Evolutionary conservation across 805 yeast species (phyloP), one percentile per base, ranked within the genome.

Genomic region (Yarrowia sp.): DNA sequence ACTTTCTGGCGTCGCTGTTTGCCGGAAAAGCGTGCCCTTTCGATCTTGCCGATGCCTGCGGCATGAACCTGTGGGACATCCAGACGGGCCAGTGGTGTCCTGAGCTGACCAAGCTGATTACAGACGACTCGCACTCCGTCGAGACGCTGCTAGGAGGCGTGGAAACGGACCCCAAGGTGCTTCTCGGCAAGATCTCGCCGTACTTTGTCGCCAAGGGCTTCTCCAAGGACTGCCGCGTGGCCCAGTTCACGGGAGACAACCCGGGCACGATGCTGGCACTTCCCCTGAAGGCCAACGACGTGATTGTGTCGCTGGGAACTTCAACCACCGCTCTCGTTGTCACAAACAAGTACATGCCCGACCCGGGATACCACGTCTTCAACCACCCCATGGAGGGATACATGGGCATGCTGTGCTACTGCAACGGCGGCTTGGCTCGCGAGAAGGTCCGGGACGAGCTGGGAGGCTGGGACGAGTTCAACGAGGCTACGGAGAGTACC

Each of bases 351-450:
- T 91, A 85, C 70, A 79, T 78, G 18, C 91, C 97, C 1, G 86
- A 92, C 1, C 83, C 90, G 6, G 87, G 86, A 67, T 91, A 90
- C 71, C 97, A 91, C 70, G 73, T 90, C 66, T 91, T 91, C 76
- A 83, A 83, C 65, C 97, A 92, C 71, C 97, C 97, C 8, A 87
- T 96, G 0, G 81, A 88, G 65, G 81, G 82, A 0, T 91, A 84
- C 71, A 92, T 91, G 97, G 96, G 96, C 21, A 91, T 91, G 97
- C 83, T 92, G 61, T 91, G 97, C 72, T 91, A 91, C 72, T 88
- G 96, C 70, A 91, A 91, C 71, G 97, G 97, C 0, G 82, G 97
- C 0, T 75, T 91, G 53, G 96, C 97, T 0, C 78, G 97, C 66
- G 97, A 91, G 68, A 14, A 68, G 73, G 4, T 65, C 18, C 63